Conservation (phyloP, 768 basidiomycete genomes). For the Pleurotus citrinopileatus region DNA sequence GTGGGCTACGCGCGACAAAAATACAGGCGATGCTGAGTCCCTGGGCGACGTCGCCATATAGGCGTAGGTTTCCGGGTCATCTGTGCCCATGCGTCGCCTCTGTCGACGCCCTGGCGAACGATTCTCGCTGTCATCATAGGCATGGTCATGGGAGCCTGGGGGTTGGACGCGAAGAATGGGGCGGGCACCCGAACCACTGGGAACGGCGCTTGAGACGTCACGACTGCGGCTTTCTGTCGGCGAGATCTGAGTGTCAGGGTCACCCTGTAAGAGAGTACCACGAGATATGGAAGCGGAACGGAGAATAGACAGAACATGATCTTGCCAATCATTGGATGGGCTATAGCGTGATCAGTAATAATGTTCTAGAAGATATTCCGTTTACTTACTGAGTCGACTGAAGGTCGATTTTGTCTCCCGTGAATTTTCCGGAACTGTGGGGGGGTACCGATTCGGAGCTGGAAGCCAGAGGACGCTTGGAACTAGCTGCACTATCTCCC, state of each 20-base stretch:
- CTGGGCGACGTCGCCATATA: constrained; percentile 10
- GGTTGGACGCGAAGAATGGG: constrained; percentile 17
- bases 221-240: constrained; percentile 10
- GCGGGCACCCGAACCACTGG: constrained; percentile 6
- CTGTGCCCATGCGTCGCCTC: constrained; percentile 45
- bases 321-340: constrained; percentile 85
- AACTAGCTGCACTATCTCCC: constrained; percentile 24
- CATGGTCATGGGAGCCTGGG: constrained; percentile 9
- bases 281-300: constrained; percentile 20
- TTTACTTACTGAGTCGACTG: constrained; percentile 61
- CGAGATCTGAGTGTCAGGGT: constrained; percentile 3
- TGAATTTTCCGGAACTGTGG: constrained; percentile 20
- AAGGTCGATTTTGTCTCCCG: constrained; percentile 33
- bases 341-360: constrained; percentile 32
- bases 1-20: constrained; percentile 12
- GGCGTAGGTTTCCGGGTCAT: constrained; percentile 21
- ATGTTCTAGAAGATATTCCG: constrained; percentile 1
- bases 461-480: constrained; percentile 20
- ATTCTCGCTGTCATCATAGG: constrained; percentile 22
- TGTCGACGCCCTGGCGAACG: constrained; percentile 40
- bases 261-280: constrained; percentile 4
- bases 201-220: constrained; percentile 3
- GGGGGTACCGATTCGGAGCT: constrained; percentile 21
- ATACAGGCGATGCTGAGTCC: constrained; percentile 6
- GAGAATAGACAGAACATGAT: constrained; percentile 50